These are phyloP conservation scores for Salvia hispanica DNA, from an alignment of 257 asterid genomes.

Conservation along the genomic window DNA sequence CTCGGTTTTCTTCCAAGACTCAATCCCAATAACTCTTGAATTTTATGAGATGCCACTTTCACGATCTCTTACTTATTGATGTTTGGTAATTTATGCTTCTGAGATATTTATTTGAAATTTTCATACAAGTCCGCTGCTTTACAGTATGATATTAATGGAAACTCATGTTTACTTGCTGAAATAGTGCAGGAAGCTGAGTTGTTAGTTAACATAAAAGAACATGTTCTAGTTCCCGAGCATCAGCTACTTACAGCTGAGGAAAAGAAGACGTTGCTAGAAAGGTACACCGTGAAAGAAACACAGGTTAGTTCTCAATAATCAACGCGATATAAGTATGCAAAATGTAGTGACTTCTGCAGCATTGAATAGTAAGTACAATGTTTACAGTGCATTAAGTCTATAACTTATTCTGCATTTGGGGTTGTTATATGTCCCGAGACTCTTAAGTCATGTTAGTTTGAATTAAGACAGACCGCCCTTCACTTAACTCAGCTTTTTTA, in stretches of 20 bases:
- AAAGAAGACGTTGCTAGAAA: constrained; percentile 75
- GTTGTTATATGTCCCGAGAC: not conserved
- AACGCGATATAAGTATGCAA: too few species aligned
- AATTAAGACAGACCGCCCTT: too few species aligned
- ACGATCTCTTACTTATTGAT: not conserved
- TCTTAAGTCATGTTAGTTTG: not conserved
- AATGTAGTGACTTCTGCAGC: too few species aligned
- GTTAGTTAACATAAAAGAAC: constrained; percentile 75
- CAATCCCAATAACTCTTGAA: not conserved
- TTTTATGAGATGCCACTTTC: not conserved
- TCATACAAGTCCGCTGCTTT: not conserved
- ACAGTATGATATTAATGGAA: constrained; percentile 7
- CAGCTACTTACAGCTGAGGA: constrained; percentile 70
- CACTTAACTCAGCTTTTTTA: not conserved
- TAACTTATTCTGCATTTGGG: too few species aligned
- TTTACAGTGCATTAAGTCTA: too few species aligned
- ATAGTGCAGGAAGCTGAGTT: constrained; percentile 54
- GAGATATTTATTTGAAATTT: not conserved
- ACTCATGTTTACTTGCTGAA: constrained; percentile 11
- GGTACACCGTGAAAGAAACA: constrained; percentile 87
- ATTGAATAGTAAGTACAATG: too few species aligned
- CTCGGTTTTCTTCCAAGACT: not conserved
- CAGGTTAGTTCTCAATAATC: constrained; percentile 55
- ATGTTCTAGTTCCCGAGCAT: constrained; percentile 83
- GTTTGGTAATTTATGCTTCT: constrained; percentile 12